Base-by-base conservation (phyloP, 345 rosid genomes). In the Eucalyptus regnans region DNA sequence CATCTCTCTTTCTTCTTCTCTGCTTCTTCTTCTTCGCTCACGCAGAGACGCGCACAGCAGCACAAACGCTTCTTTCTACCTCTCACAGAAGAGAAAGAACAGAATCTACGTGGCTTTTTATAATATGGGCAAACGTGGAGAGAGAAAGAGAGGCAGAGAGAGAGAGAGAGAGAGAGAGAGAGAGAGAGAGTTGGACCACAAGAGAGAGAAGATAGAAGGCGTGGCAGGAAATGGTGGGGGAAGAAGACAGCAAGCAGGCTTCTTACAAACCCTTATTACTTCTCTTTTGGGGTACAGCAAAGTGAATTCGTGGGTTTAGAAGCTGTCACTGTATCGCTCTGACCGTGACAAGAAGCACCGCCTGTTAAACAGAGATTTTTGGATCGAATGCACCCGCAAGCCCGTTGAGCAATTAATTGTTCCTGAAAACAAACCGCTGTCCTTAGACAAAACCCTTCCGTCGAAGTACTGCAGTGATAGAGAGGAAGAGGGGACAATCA, bases 201-300 rank as follows among this genome's bases (percentile, higher is more conserved):
- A 8, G 66, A 51, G 43, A 50, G 46, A 60, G 62, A 33, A 37
- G 87, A 54, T 14, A 9, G 88, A 48, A 31, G 43, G 60, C 52
- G 88, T 33, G 48, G 88, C 88, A 52, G 68, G 29, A 27, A 86
- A 51, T 33, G 88, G 87, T 62, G 89, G 80, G 87, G 88, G 86
- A 89, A 88, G 79, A 27, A 31, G 49, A 25, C 71, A 87, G 68
- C 49, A 41, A 87, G 68, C 49, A 41, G 88, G 92, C 66, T 90
- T 86, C 88, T 86, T 91, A 87, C 58, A 87, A 37, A 27, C 43
- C 60, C 16, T 56, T 89, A 90, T 88, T 91, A 80, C 94, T 90
- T 20, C 83, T 76, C 83, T 76, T 93, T 94, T 91, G 91, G 96
- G 96, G 94, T 89, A 54, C 89, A 88, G 52, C 89, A 50, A 88